Evolutionary conservation across 257 asterid species (phyloP).

Genomic region (Ophiorrhiza pumila): DNA sequence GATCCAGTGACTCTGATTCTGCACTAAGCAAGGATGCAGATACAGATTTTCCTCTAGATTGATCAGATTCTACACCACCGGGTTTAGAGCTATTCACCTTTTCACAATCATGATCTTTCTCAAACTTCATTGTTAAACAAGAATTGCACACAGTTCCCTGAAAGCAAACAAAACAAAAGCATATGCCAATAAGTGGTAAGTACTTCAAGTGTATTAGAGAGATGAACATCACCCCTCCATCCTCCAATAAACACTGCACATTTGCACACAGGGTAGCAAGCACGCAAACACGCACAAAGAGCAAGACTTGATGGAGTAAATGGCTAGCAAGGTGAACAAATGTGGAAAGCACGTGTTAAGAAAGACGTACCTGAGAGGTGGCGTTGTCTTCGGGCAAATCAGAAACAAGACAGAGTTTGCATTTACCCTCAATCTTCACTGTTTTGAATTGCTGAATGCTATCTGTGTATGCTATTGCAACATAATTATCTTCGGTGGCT

Average conservation of each 20-base stretch:
- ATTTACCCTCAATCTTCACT: background rate
- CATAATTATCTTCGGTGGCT: background rate
- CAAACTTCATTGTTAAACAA: background rate
- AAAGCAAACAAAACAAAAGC: background rate
- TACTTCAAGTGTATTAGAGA: background rate
- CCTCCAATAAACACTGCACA: background rate
- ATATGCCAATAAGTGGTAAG: background rate
- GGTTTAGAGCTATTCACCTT: background rate
- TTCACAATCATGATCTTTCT: slow-evolving; percentile 10
- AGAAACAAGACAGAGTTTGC: background rate
- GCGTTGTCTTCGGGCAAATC: background rate
- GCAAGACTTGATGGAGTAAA: background rate
- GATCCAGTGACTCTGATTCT: background rate
- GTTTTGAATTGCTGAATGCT: background rate
- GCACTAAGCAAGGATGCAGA: background rate
- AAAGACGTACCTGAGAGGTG: slow-evolving; percentile 9
- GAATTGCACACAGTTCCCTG: slow-evolving; percentile 12
- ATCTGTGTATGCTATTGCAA: background rate
- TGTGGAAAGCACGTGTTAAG: background rate
- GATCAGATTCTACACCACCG: slow-evolving; percentile 11
- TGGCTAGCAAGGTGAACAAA: background rate
- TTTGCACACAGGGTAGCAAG: background rate
- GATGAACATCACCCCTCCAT: no score
- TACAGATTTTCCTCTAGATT: background rate
- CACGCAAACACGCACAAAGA: background rate